These are phyloP conservation scores for Tieghemiomyces parasiticus DNA, from an alignment of 192 early-diverging fungal genomes.

Conservation along the genomic window DNA sequence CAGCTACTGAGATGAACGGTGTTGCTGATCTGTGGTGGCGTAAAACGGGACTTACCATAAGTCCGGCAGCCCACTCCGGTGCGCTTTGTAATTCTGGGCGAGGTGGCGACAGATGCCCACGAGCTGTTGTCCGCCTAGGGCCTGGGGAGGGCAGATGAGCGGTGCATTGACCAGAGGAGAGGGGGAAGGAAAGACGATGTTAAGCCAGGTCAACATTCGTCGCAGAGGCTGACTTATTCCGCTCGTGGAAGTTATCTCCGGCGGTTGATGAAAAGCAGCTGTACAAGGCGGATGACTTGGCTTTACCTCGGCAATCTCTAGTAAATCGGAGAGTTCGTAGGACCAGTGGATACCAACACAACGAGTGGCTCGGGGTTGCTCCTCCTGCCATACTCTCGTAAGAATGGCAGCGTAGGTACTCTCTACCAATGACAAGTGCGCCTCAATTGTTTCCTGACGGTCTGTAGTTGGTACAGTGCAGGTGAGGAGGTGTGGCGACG, in stretches of 20 bases:
- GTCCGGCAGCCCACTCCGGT: constrained; percentile 51
- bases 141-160: too few relatives aligned
- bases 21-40: too few relatives aligned
- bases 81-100: constrained; percentile 43
- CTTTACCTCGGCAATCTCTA: constrained; percentile 33
- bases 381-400: constrained; percentile 19
- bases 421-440: constrained; percentile 15
- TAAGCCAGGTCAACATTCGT: too few relatives aligned
- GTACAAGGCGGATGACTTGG: too few relatives aligned
- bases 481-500: too few relatives aligned
- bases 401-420: constrained; percentile 16
- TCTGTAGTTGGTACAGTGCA: too few relatives aligned
- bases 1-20: too few relatives aligned
- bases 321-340: constrained; percentile 21
- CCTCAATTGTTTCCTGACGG: constrained; percentile 20
- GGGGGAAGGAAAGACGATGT: too few relatives aligned
- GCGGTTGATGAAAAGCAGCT: too few relatives aligned
- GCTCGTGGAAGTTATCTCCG: too few relatives aligned
- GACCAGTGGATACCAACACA: constrained; percentile 36
- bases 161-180: too few relatives aligned
- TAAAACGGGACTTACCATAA: constrained; percentile 42
- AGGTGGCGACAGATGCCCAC: constrained; percentile 39
- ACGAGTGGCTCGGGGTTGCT: constrained; percentile 22
- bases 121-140: constrained; percentile 36
- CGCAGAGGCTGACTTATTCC: too few relatives aligned